These are phyloP conservation scores for Lactarius trivialis DNA, from an alignment of 768 basidiomycete genomes.

Conservation along the genomic window DNA sequence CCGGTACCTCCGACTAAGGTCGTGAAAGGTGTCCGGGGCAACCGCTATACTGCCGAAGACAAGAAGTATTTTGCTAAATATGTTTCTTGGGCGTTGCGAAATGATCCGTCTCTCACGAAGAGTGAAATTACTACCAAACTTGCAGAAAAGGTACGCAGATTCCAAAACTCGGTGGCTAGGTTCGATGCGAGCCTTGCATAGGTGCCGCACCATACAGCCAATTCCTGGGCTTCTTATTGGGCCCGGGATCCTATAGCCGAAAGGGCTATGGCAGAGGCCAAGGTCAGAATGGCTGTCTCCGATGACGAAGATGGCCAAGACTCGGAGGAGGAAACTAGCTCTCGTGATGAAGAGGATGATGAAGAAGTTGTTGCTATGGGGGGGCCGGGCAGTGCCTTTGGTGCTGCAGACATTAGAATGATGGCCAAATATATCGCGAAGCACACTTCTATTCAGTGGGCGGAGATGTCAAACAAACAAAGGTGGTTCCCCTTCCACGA, in stretches of 20 bases:
- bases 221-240: constrained; percentile 18
- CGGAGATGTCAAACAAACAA: constrained; percentile 35
- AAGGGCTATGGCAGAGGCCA: constrained; percentile 8
- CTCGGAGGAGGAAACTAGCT: constrained; percentile 22
- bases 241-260: constrained; percentile 12
- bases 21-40: constrained; percentile 40
- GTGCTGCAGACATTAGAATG: constrained; percentile 55
- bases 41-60: constrained; percentile 63
- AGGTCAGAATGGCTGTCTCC: constrained; percentile 11
- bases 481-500: constrained; percentile 51
- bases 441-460: constrained; percentile 37
- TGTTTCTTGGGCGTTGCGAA: constrained; percentile 52
- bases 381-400: constrained; percentile 41
- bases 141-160: constrained; percentile 45
- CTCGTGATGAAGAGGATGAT: constrained; percentile 28
- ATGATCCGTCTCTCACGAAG: constrained; percentile 47
- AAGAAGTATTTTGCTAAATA: constrained; percentile 61
- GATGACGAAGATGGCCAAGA: constrained; percentile 31
- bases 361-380: constrained; percentile 49
- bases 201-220: constrained; percentile 20
- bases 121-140: constrained; percentile 48
- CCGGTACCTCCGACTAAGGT: constrained; percentile 57
- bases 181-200: neutral
- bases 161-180: neutral
- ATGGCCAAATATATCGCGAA: constrained; percentile 52